phyloP scores from a whole-genome alignment of 2,329 filamentous ascomycete species.

The Cryphonectria naterciae region DNA sequence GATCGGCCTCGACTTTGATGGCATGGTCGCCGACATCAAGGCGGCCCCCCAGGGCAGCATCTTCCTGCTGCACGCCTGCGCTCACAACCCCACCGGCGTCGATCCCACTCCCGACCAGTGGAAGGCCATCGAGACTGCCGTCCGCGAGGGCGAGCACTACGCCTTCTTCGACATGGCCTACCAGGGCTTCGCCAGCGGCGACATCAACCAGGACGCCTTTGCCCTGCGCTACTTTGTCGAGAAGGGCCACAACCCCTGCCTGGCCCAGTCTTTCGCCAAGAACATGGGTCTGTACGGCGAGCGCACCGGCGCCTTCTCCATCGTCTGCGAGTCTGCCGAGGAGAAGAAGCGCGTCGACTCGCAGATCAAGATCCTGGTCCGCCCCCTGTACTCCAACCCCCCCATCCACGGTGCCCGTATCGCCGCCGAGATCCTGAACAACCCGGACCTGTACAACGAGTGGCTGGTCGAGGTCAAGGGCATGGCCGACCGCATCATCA shows the following conservation, averaged over 20 bases:
- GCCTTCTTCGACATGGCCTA: constrained; percentile 99
- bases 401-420: constrained; percentile 95
- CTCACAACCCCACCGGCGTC: constrained; percentile 96
- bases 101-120: constrained; percentile 93
- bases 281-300: constrained; percentile 99
- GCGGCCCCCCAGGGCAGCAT: constrained; percentile 83
- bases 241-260: constrained; percentile 84
- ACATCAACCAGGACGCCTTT: constrained; percentile 91
- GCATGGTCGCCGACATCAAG: constrained; percentile 89
- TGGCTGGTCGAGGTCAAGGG: constrained; percentile 97
- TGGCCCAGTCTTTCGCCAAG: constrained; percentile 96
- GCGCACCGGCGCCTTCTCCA: constrained; percentile 94
- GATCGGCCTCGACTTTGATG: constrained; percentile 96
- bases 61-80: constrained; percentile 94
- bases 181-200: constrained; percentile 93
- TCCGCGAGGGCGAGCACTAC: constrained; percentile 87
- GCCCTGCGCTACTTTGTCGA: constrained; percentile 91
- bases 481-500: constrained; percentile 99
- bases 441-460: constrained; percentile 82
- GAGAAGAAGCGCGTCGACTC: constrained; percentile 97
- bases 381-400: constrained; percentile 97
- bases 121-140: constrained; percentile 83
- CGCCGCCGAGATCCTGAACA: constrained; percentile 88
- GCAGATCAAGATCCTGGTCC: constrained; percentile 97
- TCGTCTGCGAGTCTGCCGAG: constrained; percentile 81